Evolutionary conservation across 345 rosid genomes (phyloP).

Genomic region (Pelargonium nanum): DNA sequence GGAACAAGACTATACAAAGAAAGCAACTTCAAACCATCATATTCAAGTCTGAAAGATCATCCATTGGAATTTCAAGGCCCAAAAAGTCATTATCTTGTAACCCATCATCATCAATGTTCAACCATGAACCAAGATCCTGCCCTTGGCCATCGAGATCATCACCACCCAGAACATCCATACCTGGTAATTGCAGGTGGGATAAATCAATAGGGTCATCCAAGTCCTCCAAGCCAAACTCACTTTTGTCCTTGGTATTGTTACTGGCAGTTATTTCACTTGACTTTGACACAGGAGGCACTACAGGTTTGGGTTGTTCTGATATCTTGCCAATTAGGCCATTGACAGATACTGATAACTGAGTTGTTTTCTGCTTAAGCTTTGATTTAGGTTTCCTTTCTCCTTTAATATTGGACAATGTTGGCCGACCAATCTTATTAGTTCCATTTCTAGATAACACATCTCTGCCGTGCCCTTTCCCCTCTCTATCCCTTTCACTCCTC

Average conservation of each 20-base stretch:
- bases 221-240: conserved; percentile 49
- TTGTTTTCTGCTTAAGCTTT: conserved; percentile 84
- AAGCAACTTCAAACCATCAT: conserved; percentile 81
- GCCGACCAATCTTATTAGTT: conserved; percentile 69
- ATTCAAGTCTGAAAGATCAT: conserved; percentile 88
- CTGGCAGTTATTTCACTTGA: conserved; percentile 27
- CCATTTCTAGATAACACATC: conserved; percentile 57
- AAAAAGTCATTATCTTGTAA: conserved; percentile 78
- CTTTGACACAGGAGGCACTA: conserved; percentile 36
- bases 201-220: conserved; percentile 68
- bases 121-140: conserved; percentile 85
- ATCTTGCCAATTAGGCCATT: conserved; percentile 56
- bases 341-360: conserved; percentile 66
- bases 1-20: conserved; percentile 69
- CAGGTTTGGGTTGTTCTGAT: conserved; percentile 49
- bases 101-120: conserved; percentile 87
- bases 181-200: conserved; percentile 62
- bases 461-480: conserved; percentile 73
- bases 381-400: conserved; percentile 82
- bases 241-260: conserved; percentile 40
- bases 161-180: conserved; percentile 41
- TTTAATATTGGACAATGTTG: conserved; percentile 53
- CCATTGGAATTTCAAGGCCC: conserved; percentile 99
- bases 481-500: conserved; percentile 96
- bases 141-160: conserved; percentile 50